Base-by-base conservation (phyloP, 1,284 basidiomycete species). In the Trichosporon asahii region DNA sequence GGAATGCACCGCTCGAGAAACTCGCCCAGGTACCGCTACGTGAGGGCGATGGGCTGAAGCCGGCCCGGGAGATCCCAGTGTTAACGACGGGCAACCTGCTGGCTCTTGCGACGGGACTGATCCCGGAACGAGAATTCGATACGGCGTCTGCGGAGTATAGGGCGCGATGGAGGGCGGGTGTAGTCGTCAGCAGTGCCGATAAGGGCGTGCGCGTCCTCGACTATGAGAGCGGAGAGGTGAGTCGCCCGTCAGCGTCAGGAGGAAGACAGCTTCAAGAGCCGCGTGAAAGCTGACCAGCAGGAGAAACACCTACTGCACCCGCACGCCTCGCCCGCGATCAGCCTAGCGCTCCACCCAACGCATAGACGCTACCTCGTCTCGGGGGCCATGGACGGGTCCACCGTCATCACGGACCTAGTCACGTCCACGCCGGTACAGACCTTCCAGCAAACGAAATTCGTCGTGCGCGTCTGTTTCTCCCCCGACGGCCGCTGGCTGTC, bases 111-210 rank as follows among this genome's bases (percentile, higher is more conserved):
- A 76, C 73, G 1, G 70, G 65, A 3, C 64, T 64, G 0, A 53
- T 83, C 7, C 80, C 81, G 2, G 72, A 71, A 29, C 70, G 83
- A 49, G 31, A 37, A 1, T 84, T 84, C 67, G 78, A 83, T 49
- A 81, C 81, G 5, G 49, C 72, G 0, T 73, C 73, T 0, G 83
- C 83, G 2, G 78, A 78, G 25, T 83, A 84, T 40, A 68, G 64
- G 2, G 71, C 76, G 1, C 25, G 35, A 0, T 76, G 70, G 15
- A 67, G 63, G 1, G 44, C 61, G 11, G 74, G 76, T 21, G 85
- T 97, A 49, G 90, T 95, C 79, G 90, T 90, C 23, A 90, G 91
- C 44, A 90, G 91, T 0, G 92, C 93, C 2, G 95, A 97, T 85
- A 90, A 91, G 81, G 89, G 89, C 0, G 85, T 97, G 57, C 85